Percentiles rank a stretch among this genome's conserved stretches.
These are phyloP conservation scores for Sphagnum magellanicum DNA, from an alignment of 228 moss, liverwort and hornwort species.

Conservation along the genomic window DNA sequence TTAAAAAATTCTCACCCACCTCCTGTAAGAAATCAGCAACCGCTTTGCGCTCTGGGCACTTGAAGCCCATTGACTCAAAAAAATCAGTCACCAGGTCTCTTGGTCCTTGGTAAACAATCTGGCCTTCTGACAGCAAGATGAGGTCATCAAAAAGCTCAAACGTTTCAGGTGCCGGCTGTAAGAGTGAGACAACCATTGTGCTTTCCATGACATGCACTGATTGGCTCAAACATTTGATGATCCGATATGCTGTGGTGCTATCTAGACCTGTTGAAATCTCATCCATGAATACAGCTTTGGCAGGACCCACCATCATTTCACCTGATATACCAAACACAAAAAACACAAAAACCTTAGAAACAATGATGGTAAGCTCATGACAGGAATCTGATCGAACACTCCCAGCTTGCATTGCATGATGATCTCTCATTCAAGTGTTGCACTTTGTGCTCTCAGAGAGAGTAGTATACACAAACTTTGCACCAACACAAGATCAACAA, in stretches of 20 bases:
- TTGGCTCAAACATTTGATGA: slow-evolving; percentile 51
- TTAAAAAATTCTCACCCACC: slow-evolving; percentile 9
- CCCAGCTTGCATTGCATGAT: too few species aligned
- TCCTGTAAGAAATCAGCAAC: slow-evolving; percentile 58
- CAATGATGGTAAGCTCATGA: too few species aligned
- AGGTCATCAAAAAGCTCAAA: slow-evolving; percentile 61
- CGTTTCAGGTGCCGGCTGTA: slow-evolving; percentile 58
- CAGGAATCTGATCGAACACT: too few species aligned
- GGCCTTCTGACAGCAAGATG: slow-evolving; percentile 50
- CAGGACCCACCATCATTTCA: slow-evolving; percentile 64
- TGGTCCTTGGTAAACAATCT: slow-evolving; percentile 57
- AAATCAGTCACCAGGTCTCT: slow-evolving; percentile 46
- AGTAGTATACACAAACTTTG: too few species aligned
- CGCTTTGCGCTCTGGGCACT: slow-evolving; percentile 56
- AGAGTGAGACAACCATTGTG: slow-evolving; percentile 49
- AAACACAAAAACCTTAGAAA: too few species aligned
- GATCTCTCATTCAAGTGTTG: too few species aligned
- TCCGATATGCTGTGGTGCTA: slow-evolving; percentile 56
- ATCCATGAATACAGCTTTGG: slow-evolving; percentile 61
- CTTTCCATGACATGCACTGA: slow-evolving; percentile 59
- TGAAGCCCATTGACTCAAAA: slow-evolving; percentile 43
- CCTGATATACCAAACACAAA: slow-evolving; percentile 10
- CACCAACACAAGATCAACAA: too few species aligned
- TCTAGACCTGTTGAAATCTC: slow-evolving; percentile 61
- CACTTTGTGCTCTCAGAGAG: too few species aligned